phyloP scores from a whole-genome alignment of 768 basidiomycete genomes.

The Leccinellum luteum region DNA sequence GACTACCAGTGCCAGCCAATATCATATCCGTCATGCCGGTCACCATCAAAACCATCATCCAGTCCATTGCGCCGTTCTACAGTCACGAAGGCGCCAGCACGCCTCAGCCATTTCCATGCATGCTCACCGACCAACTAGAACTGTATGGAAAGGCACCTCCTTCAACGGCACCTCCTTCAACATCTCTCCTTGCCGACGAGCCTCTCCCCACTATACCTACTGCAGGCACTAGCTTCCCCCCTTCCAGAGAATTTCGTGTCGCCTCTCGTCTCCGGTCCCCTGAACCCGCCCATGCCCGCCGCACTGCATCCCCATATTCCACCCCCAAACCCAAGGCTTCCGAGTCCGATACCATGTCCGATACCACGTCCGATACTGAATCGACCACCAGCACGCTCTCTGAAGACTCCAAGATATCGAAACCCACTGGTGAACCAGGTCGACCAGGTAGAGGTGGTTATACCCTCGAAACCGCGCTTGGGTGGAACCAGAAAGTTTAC shows the following conservation, averaged over 20 bases:
- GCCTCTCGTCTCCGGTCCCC: too few relatives aligned
- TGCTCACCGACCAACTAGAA: constrained; percentile 4
- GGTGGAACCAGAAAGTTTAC: constrained; percentile 17
- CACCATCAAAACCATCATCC: background rate
- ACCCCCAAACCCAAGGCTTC: background rate
- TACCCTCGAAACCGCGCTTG: constrained; percentile 17
- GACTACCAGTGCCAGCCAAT: too few relatives aligned
- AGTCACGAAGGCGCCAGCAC: background rate
- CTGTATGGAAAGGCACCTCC: background rate
- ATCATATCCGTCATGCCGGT: background rate
- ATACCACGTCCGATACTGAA: background rate
- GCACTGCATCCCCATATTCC: background rate
- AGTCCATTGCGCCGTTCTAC: constrained; percentile 1
- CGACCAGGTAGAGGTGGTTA: constrained; percentile 26
- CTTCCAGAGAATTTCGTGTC: too few relatives aligned
- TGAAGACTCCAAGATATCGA: constrained; percentile 22
- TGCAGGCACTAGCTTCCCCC: background rate
- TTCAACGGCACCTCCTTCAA: background rate
- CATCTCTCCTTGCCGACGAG: constrained; percentile 1
- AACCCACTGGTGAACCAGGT: too few relatives aligned
- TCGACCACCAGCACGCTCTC: background rate
- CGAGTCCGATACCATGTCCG: background rate
- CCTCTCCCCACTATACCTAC: background rate
- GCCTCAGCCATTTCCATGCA: background rate
- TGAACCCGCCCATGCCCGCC: too few relatives aligned